Conservation (phyloP, 139 green algal genomes). For the Coccomyxa sp. region DNA sequence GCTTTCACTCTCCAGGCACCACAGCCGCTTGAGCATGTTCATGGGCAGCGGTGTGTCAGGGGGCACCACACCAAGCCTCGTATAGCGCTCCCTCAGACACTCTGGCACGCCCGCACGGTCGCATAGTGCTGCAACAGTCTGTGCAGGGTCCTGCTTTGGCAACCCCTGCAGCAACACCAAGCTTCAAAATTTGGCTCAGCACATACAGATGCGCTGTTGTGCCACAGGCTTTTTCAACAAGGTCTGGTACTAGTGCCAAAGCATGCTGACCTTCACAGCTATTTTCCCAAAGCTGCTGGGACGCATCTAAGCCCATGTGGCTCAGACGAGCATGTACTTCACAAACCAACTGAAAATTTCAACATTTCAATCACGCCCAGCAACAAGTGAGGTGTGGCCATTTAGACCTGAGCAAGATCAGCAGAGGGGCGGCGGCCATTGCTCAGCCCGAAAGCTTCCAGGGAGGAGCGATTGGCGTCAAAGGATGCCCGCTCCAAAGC, state of each 20-base stretch:
- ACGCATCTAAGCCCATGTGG: background rate
- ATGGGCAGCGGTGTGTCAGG: conserved; percentile 51
- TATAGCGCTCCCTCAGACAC: conserved; percentile 7
- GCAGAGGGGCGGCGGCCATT: background rate
- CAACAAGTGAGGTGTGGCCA: too few species aligned
- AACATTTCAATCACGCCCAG: too few species aligned
- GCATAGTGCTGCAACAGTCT: conserved; percentile 29
- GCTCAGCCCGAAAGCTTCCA: conserved; percentile 30
- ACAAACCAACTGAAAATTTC: too few species aligned
- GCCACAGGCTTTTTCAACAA: background rate
- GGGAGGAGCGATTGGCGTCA: conserved; percentile 35
- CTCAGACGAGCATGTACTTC: too few species aligned
- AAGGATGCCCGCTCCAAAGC: conserved; percentile 32
- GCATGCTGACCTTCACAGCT: background rate
- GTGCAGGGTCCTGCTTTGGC: background rate
- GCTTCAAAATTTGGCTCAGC: background rate
- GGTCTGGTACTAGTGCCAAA: background rate
- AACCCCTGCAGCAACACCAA: background rate
- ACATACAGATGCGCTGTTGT: background rate
- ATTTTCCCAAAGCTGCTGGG: background rate
- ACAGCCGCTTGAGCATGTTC: conserved; percentile 43
- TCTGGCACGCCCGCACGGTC: conserved; percentile 34
- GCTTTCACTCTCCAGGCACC: conserved; percentile 15
- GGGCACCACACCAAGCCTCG: conserved; percentile 42
- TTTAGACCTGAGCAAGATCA: too few species aligned